Evolutionary conservation across 495 filamentous ascomycete species (phyloP), one percentile per base, ranked within the genome.

Genomic region (Neurospora hispaniola): DNA sequence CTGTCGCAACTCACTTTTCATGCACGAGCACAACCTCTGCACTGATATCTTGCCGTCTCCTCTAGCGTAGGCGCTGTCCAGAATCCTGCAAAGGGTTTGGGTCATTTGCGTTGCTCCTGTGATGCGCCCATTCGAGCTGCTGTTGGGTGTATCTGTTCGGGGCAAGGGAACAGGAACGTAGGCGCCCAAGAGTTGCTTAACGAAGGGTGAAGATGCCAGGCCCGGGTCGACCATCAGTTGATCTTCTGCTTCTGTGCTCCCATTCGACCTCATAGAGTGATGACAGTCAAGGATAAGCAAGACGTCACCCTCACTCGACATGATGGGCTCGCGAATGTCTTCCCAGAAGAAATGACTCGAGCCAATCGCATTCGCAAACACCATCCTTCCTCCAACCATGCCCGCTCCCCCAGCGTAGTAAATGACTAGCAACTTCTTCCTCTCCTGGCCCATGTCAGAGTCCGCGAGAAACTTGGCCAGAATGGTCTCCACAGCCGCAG

Each of bases 241-340:
- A 35, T 42, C 31, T 74, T 46, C 42, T 71, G 71, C 5, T 14
- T 23, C 4, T 2, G 23, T 66, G 27, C 54, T 14, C 27, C 12
- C 14, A 35, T 0, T 66, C 54, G 12, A 62, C 5, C 1, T 27
- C 3, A n/a, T 11, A 68, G 38, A 1, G 75, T 68, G 4, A 46
- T 74, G 14, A 68, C 77, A 80, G 73, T 79, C 79, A 48, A 80
- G 72, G 2, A 80, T 71, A 43, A 79, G 68, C 11, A 80, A 44
- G 3, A 79, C 74, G 46, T 80, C 77, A 6, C 71, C 73, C 1
- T 71, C 71, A 3, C 69, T 69, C 16, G 72, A 73, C 74, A 79
- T 76, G 10, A 80, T 69, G 5, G 79, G 75, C 38, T 79, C 77
- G 16, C 79, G 71, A 27, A 80, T 73, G 70, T 80, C 79, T 31